phyloP scores from a whole-genome alignment of 1,139 yeast genomes.

The Ashbya aceris region DNA sequence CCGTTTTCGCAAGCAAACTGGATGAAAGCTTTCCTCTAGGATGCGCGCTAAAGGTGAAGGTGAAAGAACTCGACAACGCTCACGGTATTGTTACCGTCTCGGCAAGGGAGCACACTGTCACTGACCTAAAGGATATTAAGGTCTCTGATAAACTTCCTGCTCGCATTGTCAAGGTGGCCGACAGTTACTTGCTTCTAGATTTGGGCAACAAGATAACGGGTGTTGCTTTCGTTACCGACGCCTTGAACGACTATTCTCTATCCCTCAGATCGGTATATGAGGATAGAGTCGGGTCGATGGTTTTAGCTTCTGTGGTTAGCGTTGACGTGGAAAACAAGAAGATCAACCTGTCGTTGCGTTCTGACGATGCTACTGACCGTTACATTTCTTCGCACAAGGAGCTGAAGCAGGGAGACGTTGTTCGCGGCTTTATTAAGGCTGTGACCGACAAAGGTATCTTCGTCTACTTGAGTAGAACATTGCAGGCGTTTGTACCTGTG shows the following conservation, averaged over 20 bases:
- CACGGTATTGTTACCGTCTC: conserved; percentile 44
- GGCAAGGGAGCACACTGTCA: conserved; percentile 39
- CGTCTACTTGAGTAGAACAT: conserved; percentile 61
- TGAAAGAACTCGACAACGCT: conserved; percentile 45
- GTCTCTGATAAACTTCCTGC: conserved; percentile 59
- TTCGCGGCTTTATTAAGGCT: conserved; percentile 71
- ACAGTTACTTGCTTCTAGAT: conserved; percentile 56
- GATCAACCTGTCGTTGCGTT: conserved; percentile 56
- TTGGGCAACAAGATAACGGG: conserved; percentile 56
- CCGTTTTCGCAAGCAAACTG: conserved; percentile 38
- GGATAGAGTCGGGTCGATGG: conserved; percentile 42
- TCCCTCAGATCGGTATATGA: conserved; percentile 43
- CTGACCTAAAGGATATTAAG: conserved; percentile 41
- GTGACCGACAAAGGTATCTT: conserved; percentile 73
- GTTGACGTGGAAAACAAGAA: conserved; percentile 49
- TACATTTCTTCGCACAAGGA: conserved; percentile 44
- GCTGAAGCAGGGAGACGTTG: conserved; percentile 57
- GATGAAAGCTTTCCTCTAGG: conserved; percentile 61
- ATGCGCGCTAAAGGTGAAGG: conserved; percentile 52
- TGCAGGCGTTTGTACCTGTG: conserved; percentile 75
- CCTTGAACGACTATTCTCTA: conserved; percentile 58
- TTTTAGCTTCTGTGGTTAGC: conserved; percentile 51
- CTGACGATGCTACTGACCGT: conserved; percentile 44
- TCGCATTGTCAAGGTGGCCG: conserved; percentile 53
- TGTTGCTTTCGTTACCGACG: conserved; percentile 66